Conservation (phyloP, 2,329 filamentous ascomycete genomes). For the Ophiognomonia clavigignenti-juglandacearum region DNA sequence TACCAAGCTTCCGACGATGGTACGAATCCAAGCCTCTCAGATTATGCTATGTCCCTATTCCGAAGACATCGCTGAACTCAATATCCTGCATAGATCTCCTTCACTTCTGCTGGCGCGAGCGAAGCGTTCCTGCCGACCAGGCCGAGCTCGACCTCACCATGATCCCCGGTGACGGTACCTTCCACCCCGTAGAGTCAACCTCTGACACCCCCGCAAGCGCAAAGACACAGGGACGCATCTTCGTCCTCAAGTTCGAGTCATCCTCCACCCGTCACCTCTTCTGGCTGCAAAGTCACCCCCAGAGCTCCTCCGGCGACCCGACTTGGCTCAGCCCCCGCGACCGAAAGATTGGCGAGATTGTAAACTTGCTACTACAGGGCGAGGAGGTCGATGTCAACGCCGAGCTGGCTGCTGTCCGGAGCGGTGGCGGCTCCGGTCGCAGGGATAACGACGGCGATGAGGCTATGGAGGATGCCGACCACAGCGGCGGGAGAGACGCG, state of each 20-base stretch:
- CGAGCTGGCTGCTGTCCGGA: slow-evolving; percentile 63
- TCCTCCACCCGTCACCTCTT: slow-evolving; percentile 90
- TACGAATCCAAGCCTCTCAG: too few relatives aligned
- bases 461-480: slow-evolving; percentile 71
- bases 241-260: slow-evolving; percentile 87
- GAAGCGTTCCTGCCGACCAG: slow-evolving; percentile 62
- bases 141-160: slow-evolving; percentile 88
- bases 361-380: slow-evolving; percentile 78
- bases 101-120: slow-evolving; percentile 95
- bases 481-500: slow-evolving; percentile 53
- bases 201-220: slow-evolving; percentile 50
- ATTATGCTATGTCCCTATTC: background rate
- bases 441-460: slow-evolving; percentile 56
- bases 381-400: slow-evolving; percentile 76
- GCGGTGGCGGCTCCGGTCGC: slow-evolving; percentile 39
- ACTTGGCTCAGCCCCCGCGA: slow-evolving; percentile 83
- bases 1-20: slow-evolving; percentile 75
- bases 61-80: background rate
- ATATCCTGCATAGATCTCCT: slow-evolving; percentile 61
- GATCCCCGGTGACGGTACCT: slow-evolving; percentile 84
- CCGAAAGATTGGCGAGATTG: slow-evolving; percentile 80
- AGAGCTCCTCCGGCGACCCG: slow-evolving; percentile 62
- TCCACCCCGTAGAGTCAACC: slow-evolving; percentile 70
- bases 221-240: slow-evolving; percentile 83
- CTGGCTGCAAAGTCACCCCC: slow-evolving; percentile 91